Percentiles rank a stretch among this genome's conserved stretches.
Evolutionary conservation across 2,329 filamentous ascomycete genomes (phyloP).

Genomic region (Aspergillus glaucus): DNA sequence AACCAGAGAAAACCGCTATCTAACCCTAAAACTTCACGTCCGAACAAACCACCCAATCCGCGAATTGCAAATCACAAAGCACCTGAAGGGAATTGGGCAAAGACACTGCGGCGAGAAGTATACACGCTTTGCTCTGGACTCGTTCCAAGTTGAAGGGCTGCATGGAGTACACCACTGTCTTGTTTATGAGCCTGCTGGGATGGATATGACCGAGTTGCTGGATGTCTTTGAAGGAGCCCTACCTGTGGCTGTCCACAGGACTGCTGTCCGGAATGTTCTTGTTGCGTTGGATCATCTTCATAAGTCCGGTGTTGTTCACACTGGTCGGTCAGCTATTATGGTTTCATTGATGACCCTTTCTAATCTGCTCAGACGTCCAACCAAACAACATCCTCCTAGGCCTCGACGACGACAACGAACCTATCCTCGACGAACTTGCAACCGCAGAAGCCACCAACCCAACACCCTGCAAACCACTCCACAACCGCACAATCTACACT

Average conservation of each 20-base stretch:
- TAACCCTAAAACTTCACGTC: constrained; percentile 14
- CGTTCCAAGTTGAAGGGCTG: constrained; percentile 22
- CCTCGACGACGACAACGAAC: constrained; percentile 22
- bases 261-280: constrained; percentile 69
- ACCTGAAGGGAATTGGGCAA: constrained; percentile 15
- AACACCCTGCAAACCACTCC: constrained; percentile 34
- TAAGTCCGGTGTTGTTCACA: constrained; percentile 58
- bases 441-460: constrained; percentile 33
- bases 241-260: constrained; percentile 17
- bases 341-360: background rate
- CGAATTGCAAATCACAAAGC: constrained; percentile 21
- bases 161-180: constrained; percentile 19
- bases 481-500: constrained; percentile 33
- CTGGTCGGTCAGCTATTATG: constrained; percentile 7
- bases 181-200: constrained; percentile 16
- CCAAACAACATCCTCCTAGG: constrained; percentile 38
- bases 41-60: constrained; percentile 4
- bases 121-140: constrained; percentile 20
- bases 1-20: constrained; percentile 9
- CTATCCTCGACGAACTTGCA: constrained; percentile 30
- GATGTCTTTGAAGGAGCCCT: constrained; percentile 17
- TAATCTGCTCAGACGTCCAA: constrained; percentile 27
- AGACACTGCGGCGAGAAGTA: constrained; percentile 13
- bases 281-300: constrained; percentile 85
- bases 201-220: constrained; percentile 16